phyloP scores from a whole-genome alignment of 2,329 filamentous ascomycete genomes.

The Cryoendolithus antarcticus region DNA sequence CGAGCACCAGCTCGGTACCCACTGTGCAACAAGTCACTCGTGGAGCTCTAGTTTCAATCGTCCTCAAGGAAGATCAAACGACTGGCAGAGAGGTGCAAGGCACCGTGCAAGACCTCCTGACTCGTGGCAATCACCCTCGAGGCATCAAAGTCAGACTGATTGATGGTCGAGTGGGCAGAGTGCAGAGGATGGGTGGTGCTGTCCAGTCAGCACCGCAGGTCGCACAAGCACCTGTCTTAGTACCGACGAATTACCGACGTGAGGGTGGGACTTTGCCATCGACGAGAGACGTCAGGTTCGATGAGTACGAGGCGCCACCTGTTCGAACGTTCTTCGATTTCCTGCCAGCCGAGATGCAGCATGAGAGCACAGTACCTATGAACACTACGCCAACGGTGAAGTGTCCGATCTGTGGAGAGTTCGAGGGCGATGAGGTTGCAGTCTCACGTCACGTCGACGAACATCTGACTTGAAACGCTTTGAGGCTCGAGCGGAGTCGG shows the following conservation, averaged over 20 bases:
- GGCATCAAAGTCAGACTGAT: slow-evolving; percentile 66
- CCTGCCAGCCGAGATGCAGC: slow-evolving; percentile 15
- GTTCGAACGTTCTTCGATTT: slow-evolving; percentile 18
- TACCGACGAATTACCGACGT: slow-evolving; percentile 1
- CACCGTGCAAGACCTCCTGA: slow-evolving; percentile 54
- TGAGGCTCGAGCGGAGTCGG: too few species aligned
- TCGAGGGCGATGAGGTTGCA: slow-evolving; percentile 56
- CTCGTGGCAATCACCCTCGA: slow-evolving; percentile 59
- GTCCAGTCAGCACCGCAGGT: background rate
- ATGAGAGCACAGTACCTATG: slow-evolving; percentile 12
- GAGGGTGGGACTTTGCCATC: slow-evolving; percentile 3
- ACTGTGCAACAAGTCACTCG: slow-evolving; percentile 38
- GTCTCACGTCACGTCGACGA: slow-evolving; percentile 54
- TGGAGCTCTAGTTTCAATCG: slow-evolving; percentile 56
- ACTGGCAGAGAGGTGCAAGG: slow-evolving; percentile 61
- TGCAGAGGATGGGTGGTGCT: slow-evolving; percentile 46
- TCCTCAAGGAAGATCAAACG: slow-evolving; percentile 64
- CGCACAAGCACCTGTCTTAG: background rate
- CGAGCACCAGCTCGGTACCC: slow-evolving; percentile 13
- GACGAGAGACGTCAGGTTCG: slow-evolving; percentile 6
- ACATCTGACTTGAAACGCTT: slow-evolving; percentile 42
- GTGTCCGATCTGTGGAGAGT: slow-evolving; percentile 55
- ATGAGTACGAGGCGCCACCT: slow-evolving; percentile 12
- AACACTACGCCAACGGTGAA: slow-evolving; percentile 15
- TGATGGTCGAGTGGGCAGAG: slow-evolving; percentile 61